These are phyloP conservation scores for Solanum bulbocastanum DNA, from an alignment of 257 asterid species.

Conservation along the genomic window DNA sequence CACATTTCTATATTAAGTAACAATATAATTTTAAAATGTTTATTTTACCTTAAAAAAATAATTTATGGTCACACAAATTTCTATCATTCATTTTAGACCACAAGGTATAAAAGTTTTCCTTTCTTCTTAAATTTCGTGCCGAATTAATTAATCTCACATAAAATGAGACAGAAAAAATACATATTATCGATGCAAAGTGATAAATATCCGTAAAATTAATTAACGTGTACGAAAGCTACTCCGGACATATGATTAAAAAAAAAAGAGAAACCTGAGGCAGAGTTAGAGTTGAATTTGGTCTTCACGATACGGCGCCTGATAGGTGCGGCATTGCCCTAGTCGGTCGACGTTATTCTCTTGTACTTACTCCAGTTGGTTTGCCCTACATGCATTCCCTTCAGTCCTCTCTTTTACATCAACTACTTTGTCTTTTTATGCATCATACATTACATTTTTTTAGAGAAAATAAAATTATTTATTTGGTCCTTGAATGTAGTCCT, in stretches of 20 bases:
- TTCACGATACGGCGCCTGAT: background rate
- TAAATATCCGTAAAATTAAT: no score
- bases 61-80: no score
- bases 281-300: background rate
- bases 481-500: background rate
- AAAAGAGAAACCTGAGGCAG: background rate
- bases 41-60: no score
- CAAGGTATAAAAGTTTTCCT: no score
- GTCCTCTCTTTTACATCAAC: background rate
- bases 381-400: background rate
- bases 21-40: rapidly evolving
- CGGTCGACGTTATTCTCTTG: background rate
- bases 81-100: no score
- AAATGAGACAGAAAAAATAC: no score
- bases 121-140: rapidly evolving
- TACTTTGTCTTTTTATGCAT: background rate
- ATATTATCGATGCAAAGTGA: rapidly evolving
- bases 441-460: background rate
- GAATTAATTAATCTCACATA: no score
- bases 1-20: no score
- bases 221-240: rapidly evolving
- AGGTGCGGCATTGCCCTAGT: background rate
- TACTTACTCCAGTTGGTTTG: background rate
- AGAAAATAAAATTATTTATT: no score
- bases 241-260: no score